These are phyloP conservation scores for Rhynchospora pubera DNA, from an alignment of 176 grass and related monocot species.

Conservation along the genomic window DNA sequence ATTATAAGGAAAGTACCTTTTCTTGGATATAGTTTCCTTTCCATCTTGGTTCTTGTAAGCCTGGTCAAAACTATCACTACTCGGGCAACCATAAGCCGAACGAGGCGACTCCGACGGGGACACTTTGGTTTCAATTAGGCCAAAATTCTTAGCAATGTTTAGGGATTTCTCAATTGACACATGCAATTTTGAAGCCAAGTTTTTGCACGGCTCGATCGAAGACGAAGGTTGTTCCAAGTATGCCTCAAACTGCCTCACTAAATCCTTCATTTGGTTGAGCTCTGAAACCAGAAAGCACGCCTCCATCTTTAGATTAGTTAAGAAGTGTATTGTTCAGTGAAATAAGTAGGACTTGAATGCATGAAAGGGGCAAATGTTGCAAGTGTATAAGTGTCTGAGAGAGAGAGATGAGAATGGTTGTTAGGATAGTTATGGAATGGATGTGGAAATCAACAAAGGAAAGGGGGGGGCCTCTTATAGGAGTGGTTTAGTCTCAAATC, in stretches of 20 bases:
- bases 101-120: conserved; percentile 29
- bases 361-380: neutral
- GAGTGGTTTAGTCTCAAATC: neutral
- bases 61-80: conserved; percentile 44
- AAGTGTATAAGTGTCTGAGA: neutral
- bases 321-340: conserved; percentile 12
- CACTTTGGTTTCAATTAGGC: neutral
- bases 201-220: conserved; percentile 32
- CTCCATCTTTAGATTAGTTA: conserved; percentile 21
- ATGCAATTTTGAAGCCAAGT: conserved; percentile 34
- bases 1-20: conserved; percentile 33
- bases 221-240: conserved; percentile 15
- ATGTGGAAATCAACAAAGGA: conserved; percentile 2
- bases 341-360: neutral
- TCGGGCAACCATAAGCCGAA: conserved; percentile 41
- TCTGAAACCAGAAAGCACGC: conserved; percentile 39
- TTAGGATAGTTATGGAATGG: conserved; percentile 24
- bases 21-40: conserved; percentile 45
- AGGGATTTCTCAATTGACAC: conserved; percentile 47
- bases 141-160: conserved; percentile 27
- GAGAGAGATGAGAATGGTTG: conserved; percentile 29
- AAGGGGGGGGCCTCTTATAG: conserved; percentile 17
- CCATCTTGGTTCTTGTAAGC: conserved; percentile 15
- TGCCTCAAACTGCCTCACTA: conserved; percentile 49
- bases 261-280: conserved; percentile 41